Conservation (phyloP, 202 grass and related monocot species). For the Hordeum pubiflorum region DNA sequence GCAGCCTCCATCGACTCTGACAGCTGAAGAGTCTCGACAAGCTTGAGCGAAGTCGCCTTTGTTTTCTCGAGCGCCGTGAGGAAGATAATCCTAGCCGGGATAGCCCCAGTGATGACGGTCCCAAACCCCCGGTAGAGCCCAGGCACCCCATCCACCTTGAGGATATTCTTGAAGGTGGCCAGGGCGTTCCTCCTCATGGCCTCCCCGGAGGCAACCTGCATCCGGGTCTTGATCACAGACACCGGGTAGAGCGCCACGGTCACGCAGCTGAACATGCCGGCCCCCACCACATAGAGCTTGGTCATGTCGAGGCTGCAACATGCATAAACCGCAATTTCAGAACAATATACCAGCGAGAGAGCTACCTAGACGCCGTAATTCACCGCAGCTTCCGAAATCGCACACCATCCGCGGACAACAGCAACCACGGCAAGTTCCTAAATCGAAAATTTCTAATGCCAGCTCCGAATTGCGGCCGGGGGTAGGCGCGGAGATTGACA, state of each 20-base stretch:
- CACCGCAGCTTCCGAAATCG: neutral
- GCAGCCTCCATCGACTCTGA: conserved; percentile 70
- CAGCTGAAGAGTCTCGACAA: conserved; percentile 64
- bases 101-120: conserved; percentile 75
- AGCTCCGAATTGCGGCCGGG: neutral
- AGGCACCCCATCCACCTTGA: conserved; percentile 67
- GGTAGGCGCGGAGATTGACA: neutral
- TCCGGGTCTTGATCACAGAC: conserved; percentile 91
- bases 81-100: conserved; percentile 89
- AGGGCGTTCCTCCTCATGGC: conserved; percentile 67
- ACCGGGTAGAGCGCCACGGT: conserved; percentile 78
- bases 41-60: conserved; percentile 59
- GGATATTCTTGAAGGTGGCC: conserved; percentile 68
- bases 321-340: conserved; percentile 15
- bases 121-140: conserved; percentile 84
- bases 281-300: conserved; percentile 83
- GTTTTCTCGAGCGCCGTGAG: conserved; percentile 77
- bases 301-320: conserved; percentile 89
- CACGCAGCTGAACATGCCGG: conserved; percentile 83
- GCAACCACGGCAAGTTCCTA: neutral
- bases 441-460: conserved; percentile 5
- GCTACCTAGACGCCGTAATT: neutral
- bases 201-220: conserved; percentile 91
- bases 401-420: neutral
- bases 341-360: neutral